phyloP scores from a whole-genome alignment of 495 filamentous ascomycete species.

The Zalerion maritima region DNA sequence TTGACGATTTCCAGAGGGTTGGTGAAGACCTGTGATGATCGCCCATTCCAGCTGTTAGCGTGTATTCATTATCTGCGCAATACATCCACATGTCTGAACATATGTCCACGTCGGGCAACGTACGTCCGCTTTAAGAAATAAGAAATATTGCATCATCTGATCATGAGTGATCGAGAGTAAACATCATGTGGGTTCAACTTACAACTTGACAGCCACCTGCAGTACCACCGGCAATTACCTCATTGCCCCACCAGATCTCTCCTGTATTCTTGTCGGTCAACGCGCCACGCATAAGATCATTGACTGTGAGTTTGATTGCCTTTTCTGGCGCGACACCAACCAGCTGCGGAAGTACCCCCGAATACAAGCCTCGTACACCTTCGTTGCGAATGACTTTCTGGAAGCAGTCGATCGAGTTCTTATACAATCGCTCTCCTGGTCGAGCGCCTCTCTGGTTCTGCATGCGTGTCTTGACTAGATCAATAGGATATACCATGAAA shows the following conservation, averaged over 20 bases:
- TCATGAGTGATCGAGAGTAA: no score
- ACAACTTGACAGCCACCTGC: slow-evolving; percentile 95
- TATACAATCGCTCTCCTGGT: slow-evolving; percentile 80
- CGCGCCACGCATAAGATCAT: slow-evolving; percentile 70
- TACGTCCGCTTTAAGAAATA: no score
- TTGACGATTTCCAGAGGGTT: slow-evolving; percentile 98
- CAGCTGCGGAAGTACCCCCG: slow-evolving; percentile 84
- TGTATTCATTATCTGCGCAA: no score
- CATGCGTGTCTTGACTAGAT: slow-evolving; percentile 96
- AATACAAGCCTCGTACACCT: slow-evolving; percentile 79
- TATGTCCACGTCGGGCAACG: no score
- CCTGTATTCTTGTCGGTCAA: slow-evolving; percentile 65
- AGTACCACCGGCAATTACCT: slow-evolving; percentile 76
- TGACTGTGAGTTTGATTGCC: slow-evolving; percentile 96
- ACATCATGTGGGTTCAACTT: no score
- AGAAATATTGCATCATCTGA: no score
- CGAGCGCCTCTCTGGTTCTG: slow-evolving; percentile 80
- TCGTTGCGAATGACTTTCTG: slow-evolving; percentile 87
- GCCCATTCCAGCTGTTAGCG: no score
- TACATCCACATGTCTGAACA: no score
- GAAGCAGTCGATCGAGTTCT: slow-evolving; percentile 89
- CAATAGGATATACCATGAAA: slow-evolving; percentile 98
- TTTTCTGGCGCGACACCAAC: slow-evolving; percentile 97
- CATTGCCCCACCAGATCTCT: slow-evolving; percentile 53
- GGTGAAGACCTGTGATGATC: slow-evolving; percentile 59